Base-by-base conservation (phyloP, 805 yeast genomes). In the Priceomyces fermenticarens region DNA sequence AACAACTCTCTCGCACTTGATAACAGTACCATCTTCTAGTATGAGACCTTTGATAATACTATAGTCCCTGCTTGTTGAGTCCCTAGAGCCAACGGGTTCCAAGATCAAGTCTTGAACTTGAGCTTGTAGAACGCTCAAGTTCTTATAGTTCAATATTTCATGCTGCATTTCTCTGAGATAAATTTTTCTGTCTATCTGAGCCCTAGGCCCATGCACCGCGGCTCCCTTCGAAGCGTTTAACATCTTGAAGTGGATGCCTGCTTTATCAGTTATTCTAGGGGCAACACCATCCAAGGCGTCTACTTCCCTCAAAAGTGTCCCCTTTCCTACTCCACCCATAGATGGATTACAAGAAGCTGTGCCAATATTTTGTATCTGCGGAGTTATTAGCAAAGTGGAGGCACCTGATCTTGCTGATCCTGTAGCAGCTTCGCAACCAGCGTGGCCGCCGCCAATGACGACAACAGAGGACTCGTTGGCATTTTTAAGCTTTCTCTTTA, bases 271-370 rank as follows among this genome's bases (percentile, higher is more conserved):
- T n/a, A 93, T 80, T 43, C 77, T 70, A 0, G 90, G 81, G 3
- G 95, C 81, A 1, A 91, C 85, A 7, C 99, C 99, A 60, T 91
- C 99, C 34, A 93, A 66, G 0, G 99, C 98, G 68, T 93, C 99
- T 10, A 93, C 88, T 64, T 93, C 99, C 49, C 88, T 77, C 30
- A 93, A 66, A 32, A 93, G 66, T 0, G 96, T 91, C 11, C 99
- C 99, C 57, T 93, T 93, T 1, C 99, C 99, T 41, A 93, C 90
- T 46, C 99, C 99, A 29, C 99, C 99, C 84, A 89, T 87, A 32
- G 87, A 89, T 8, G 99, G 99, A 58, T 93, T 93, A 61, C 99
- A 93, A 1, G 97, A 88, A 14, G 97, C 93, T 0, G 95, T 85
- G 0, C 99, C 99, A 10, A 93, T 81, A 55, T 88, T 86, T 23